Evolutionary conservation across 176 grass and related monocot genomes (phyloP), one percentile per base, ranked within the genome.

Genomic region (Carex scoparia): DNA sequence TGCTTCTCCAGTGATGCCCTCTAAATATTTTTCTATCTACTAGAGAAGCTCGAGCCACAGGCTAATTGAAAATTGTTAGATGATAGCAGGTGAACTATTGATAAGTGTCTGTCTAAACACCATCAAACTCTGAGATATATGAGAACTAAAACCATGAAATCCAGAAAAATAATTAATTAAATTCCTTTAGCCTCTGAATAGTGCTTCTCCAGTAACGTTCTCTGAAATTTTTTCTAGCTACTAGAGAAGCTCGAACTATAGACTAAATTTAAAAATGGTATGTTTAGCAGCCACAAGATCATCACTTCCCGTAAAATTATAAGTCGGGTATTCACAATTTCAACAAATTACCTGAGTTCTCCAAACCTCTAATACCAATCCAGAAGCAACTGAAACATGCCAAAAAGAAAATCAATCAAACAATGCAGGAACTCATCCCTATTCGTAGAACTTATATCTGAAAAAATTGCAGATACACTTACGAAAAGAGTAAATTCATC

Each of bases 301-400:
- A n/a, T 80, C 55, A 57, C 12, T 60, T 57, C 33, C 12, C 10
- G 32, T 4, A 56, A 79, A 59, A 19, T 19, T 40, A 44, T 62
- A 11, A 81, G 59, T 62, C 8, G 2, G 49, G 15, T 62, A 35
- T 62, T 61, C 54, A 64, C 56, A 81, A 62, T 81, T 42, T 62
- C 3, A 62, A 40, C 16, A 81, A 64, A 32, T 83, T 83, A 83
- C 80, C 60, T 54, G 80, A 83, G 60, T 83, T 65, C 19, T 83
- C 23, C 19, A 68, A 63, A 83, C 12, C 7, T 83, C 61, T 55
- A 49, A 31, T 51, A 79, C 18, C 2, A 15, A 78, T 30, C 69
- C 8, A 85, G 56, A 75, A 62, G n/a, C 15, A 73, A 35, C 66
- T 73, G 28, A 65, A 68, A 65, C 3, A 65, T 32, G 6, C 40